phyloP scores from a whole-genome alignment of 129 eudicot genomes.

The Lactuca saligna region DNA sequence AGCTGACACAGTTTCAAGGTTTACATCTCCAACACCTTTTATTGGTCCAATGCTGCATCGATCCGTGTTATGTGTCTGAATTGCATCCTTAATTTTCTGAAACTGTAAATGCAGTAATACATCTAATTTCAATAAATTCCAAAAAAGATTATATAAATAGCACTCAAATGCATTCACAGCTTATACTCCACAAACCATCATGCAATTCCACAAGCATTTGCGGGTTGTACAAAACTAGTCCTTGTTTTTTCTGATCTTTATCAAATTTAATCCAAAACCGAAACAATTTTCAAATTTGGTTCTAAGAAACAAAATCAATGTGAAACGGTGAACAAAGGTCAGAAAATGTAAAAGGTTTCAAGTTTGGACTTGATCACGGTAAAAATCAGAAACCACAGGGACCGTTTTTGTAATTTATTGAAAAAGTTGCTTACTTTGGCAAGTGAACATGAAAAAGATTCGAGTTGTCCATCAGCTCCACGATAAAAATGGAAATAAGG shows the following conservation, averaged over 20 bases:
- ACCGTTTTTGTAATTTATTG: no score
- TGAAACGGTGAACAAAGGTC: no score
- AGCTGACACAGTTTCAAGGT: conserved; percentile 41
- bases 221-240: background rate
- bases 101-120: conserved; percentile 45
- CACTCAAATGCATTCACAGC: no score
- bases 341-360: no score
- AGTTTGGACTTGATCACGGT: no score
- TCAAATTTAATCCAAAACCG: no score
- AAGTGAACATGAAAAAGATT: conserved; percentile 88
- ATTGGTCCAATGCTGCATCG: conserved; percentile 81
- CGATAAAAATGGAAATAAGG: conserved; percentile 96
- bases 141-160: no score
- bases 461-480: conserved; percentile 92
- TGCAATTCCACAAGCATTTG: background rate
- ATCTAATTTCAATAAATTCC: background rate
- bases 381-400: no score
- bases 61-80: conserved; percentile 69
- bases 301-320: no score
- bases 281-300: no score
- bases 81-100: conserved; percentile 95
- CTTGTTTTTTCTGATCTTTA: no score
- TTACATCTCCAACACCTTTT: conserved; percentile 69
- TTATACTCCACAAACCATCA: no score
- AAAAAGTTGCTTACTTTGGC: conserved; percentile 87